A percentile compares a stretch with the other conserved stretches of the same genome.
These are phyloP conservation scores for Serpula lacrymans DNA, from an alignment of 768 basidiomycete genomes.

Conservation along the genomic window DNA sequence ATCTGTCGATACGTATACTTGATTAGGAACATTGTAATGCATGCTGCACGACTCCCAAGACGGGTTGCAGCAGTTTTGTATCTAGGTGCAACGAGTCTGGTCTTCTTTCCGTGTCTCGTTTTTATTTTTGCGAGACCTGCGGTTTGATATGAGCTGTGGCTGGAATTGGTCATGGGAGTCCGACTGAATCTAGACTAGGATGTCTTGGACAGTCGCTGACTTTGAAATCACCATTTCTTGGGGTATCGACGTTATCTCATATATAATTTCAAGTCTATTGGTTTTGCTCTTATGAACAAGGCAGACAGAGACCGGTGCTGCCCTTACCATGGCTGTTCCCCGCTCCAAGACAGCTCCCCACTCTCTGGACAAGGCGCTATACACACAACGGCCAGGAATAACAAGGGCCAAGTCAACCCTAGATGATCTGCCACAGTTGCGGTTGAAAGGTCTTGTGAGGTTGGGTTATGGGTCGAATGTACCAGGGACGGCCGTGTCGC, in stretches of 20 bases:
- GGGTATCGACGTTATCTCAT: neutral
- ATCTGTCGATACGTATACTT: neutral
- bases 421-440: conserved; percentile 4
- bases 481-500: conserved; percentile 1
- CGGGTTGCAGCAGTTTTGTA: conserved; percentile 6
- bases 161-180: too few species aligned
- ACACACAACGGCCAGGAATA: neutral
- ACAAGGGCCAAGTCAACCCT: conserved; percentile 6
- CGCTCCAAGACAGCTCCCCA: conserved; percentile 29
- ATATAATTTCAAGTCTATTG: too few species aligned
- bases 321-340: conserved; percentile 20
- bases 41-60: conserved; percentile 7
- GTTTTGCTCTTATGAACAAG: neutral
- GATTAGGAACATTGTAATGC: conserved; percentile 18
- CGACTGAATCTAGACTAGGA: too few species aligned
- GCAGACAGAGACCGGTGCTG: neutral
- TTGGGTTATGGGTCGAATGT: neutral
- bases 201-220: conserved; percentile 6
- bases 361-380: conserved; percentile 10
- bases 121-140: too few species aligned
- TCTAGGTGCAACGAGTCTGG: neutral
- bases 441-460: too few species aligned
- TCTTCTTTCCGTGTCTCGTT: neutral
- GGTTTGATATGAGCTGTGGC: neutral
- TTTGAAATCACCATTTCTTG: conserved; percentile 6